These are phyloP conservation scores for Telfairia occidentalis DNA, from an alignment of 331 rosid genomes.

Conservation along the genomic window DNA sequence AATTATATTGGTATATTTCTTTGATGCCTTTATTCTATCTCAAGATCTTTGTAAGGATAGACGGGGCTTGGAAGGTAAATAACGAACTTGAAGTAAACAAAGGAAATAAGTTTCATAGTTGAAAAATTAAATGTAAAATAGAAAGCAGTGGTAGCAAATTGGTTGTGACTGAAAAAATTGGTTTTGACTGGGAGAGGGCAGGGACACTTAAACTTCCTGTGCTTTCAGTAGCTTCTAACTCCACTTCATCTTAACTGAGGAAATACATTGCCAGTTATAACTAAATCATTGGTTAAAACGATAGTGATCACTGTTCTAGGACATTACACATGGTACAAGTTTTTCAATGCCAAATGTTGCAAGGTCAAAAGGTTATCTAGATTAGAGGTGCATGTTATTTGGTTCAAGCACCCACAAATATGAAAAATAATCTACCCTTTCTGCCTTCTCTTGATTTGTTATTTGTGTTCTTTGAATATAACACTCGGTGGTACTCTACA, in stretches of 20 bases:
- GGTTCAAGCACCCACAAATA: background rate
- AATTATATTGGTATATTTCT: background rate
- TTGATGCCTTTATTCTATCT: background rate
- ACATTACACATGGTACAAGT: background rate
- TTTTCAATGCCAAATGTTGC: background rate
- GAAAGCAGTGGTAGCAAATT: background rate
- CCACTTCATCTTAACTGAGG: background rate
- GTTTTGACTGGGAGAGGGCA: background rate
- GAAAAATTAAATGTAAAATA: background rate
- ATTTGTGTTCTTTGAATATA: background rate
- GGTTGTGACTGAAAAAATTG: background rate
- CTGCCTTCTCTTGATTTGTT: background rate
- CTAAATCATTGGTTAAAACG: background rate
- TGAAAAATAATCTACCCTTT: background rate
- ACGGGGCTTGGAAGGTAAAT: background rate
- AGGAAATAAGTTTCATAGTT: background rate
- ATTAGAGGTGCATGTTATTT: background rate
- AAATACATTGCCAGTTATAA: background rate
- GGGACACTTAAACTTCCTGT: background rate
- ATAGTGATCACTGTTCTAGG: background rate
- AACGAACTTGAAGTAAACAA: background rate
- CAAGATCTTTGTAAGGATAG: background rate
- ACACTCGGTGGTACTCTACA: background rate
- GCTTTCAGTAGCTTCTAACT: background rate
- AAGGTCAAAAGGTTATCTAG: background rate